Percentiles rank a stretch among this genome's conserved stretches.
Conservation (phyloP, 352 stramenopile genomes). For the Chloridella minuta region DNA sequence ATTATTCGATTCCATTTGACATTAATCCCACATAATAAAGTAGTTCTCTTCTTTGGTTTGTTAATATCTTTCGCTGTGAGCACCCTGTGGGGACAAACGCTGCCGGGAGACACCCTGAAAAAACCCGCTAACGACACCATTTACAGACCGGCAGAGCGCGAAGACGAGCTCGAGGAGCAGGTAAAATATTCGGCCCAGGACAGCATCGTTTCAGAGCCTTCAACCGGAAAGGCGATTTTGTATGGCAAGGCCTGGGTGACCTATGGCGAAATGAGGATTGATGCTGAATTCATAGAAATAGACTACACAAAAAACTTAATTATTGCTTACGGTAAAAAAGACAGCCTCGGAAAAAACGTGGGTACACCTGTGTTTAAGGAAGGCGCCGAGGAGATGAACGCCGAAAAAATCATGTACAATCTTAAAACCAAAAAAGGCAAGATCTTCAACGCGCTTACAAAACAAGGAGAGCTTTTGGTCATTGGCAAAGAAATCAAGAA, state of each 20-base stretch:
- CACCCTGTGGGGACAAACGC: not conserved
- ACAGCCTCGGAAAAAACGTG: not conserved
- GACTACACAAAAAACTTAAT: not conserved
- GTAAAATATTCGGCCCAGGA: not conserved
- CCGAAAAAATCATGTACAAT: conserved; percentile 1
- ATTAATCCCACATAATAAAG: not conserved
- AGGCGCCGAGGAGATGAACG: not conserved
- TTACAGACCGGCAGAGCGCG: not conserved
- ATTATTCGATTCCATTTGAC: not conserved
- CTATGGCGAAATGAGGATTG: not conserved
- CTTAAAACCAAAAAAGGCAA: not conserved
- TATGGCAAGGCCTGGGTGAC: not conserved
- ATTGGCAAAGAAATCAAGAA: not conserved
- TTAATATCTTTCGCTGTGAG: not conserved
- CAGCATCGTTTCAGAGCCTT: not conserved
- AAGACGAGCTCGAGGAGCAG: not conserved
- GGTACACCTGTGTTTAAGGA: not conserved
- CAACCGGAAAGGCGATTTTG: not conserved
- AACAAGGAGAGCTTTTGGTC: not conserved
- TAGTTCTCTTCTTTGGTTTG: not conserved
- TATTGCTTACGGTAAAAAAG: not conserved
- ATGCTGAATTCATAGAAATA: not conserved
- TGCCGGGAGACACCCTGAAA: not conserved
- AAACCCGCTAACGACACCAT: not conserved
- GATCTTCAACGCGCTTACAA: not conserved